A percentile compares a stretch with the other conserved stretches of the same genome.
These are phyloP conservation scores for Lachancea lanzarotensis DNA, from an alignment of 805 yeast species.

Conservation along the genomic window DNA sequence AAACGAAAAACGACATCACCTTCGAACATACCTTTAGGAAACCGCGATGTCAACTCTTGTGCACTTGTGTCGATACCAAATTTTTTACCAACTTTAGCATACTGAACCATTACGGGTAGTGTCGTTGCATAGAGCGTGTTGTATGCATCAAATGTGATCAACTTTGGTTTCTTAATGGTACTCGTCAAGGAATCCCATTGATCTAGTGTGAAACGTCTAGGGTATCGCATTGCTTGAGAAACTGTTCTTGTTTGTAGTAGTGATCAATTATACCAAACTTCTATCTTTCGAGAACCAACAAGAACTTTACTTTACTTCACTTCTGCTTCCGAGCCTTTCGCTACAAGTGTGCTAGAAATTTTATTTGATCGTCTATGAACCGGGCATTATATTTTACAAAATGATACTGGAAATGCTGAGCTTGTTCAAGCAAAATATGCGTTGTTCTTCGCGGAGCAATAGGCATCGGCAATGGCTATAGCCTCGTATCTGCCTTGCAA, in stretches of 20 bases:
- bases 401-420: background rate
- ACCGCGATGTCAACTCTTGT: slow-evolving; percentile 20
- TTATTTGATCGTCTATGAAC: slow-evolving; percentile 5
- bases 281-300: background rate
- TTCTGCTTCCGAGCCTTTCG: background rate
- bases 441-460: slow-evolving; percentile 51
- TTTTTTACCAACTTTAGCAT: slow-evolving; percentile 41
- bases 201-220: background rate
- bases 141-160: slow-evolving; percentile 63
- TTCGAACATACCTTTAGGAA: slow-evolving; percentile 17
- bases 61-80: slow-evolving; percentile 37
- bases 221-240: background rate
- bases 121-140: slow-evolving; percentile 58
- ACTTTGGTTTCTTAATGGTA: slow-evolving; percentile 30
- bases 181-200: slow-evolving; percentile 1
- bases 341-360: background rate
- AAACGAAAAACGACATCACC: background rate
- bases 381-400: slow-evolving; percentile 1
- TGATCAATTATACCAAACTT: background rate
- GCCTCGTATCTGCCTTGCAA: slow-evolving; percentile 94
- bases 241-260: background rate
- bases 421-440: slow-evolving; percentile 19
- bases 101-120: slow-evolving; percentile 48
- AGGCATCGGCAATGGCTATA: slow-evolving; percentile 77
- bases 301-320: background rate